Evolutionary conservation across 2,329 filamentous ascomycete species (phyloP), one percentile per base, ranked within the genome.

Genomic region (Spiromastix sp.): DNA sequence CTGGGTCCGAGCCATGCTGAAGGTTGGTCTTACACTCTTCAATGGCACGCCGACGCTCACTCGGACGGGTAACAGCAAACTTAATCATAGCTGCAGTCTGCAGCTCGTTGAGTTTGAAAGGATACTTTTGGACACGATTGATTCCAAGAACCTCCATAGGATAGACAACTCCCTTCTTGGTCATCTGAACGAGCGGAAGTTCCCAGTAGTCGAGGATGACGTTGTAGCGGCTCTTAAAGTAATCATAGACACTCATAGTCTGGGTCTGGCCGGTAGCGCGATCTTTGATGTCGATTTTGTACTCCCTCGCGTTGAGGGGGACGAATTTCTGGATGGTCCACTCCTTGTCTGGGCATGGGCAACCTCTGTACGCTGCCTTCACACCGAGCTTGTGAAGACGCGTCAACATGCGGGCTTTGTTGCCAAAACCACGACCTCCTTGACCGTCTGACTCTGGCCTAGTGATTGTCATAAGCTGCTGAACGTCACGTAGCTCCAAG

Each of bases 41-140:
- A 46, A 96, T 86, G 13, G 81, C 74, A 0, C 55, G 48, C 45
- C 75, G 72, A n/a, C 91, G 82, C 19, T 77, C 55, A 0, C 56
- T 54, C 0, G 91, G 91, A 1, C 79, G 72, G 4, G 81, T 85
- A 4, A 94, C 89, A 0, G 89, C 87, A 49, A 89, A 85, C 57
- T 82, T 89, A 64, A 98, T 95, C 91, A 98, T 98, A 4, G 71
- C 62, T 0, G 79, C 65, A 0, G 89, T 95, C 61, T 93, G 68
- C 0, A 51, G 49, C 36, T 77, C 72, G 33, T 68, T 68, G 30
- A 78, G 54, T 56, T 79, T 79, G 52, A 60, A 69, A 3, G 60
- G 63, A 48, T 74, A 78, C 2, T 70, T 68, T 53, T 78, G 71
- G 22, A 76, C 71, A 3, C 60, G 52, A 27, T 67, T 57, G 40